Evolutionary conservation across 306 rosid genomes (phyloP), one percentile per base, ranked within the genome.

Genomic region (Sesbania bispinosa): DNA sequence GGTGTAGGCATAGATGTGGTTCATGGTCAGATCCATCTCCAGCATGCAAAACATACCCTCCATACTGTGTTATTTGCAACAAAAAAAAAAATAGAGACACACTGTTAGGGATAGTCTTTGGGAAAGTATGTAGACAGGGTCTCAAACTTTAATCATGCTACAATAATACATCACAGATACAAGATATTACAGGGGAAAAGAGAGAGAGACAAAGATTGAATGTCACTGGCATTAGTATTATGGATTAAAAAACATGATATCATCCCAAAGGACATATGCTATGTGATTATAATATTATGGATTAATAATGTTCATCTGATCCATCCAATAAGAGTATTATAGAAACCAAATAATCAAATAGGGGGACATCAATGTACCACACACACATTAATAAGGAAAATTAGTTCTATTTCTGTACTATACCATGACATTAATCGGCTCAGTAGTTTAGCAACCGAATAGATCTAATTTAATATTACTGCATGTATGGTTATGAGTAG

Each of bases 1-100:
- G 88, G 24, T 80, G 90, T 73, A 94, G 89, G 84, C 96, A 67
- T 38, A 87, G 42, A 69, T 47, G 91, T 53, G 77, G 80, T 48
- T 71, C 94, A 29, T 68, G 76, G 43, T 78, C 77, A 5, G 86
- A 48, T 78, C 77, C 86, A 78, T 55, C 82, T 69, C 78, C 81
- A 27, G 42, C 18, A 3, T 67, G 73, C 76, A 79, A 71, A 43
- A 29, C 35, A 74, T 41, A 60, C 43, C 96, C 95, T 76, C 87
- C 97, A 55, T 89, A 89, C 97, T 94, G 91, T 35, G 68, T 52
- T 51, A 55, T 77, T 38, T 48, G 62, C 76, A 51, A 32, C 18
- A 16, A 21, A 60, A 8, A 62, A 48, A 38, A 62, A 6, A 16
- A 36, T 5, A 57, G 13, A 36, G 4, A 77, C 5, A 57, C 10